Base-by-base conservation (phyloP, 2,329 filamentous ascomycete genomes). In the Fusarium nisikadoi region DNA sequence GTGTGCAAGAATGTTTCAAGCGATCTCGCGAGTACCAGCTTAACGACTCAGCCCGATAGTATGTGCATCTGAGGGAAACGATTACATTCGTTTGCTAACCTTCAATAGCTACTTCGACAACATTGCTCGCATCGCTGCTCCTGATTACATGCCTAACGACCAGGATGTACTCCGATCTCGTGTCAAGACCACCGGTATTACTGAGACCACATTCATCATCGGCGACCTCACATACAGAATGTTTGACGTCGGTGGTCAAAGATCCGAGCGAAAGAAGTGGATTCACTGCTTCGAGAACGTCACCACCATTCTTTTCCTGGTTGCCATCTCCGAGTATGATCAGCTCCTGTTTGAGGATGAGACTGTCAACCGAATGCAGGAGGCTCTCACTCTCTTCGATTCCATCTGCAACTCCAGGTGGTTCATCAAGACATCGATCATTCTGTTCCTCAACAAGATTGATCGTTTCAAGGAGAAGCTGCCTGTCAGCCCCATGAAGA, bases 201-300 rank as follows among this genome's bases (percentile, higher is more conserved):
- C 94, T 36, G 94, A 97, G 85, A 98, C 95, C 27, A 96, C 93
- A 36, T 97, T 98, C 85, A 96, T 96, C 81, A 97, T 97, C 75
- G 94, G 94, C 75, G 93, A 97, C 79, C 87, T 98, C 73, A 97
- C 94, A 64, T 98, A 97, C 86, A 91, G 94, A 75, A 97, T 98
- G 95, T 97, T 97, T 84, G 95, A 98, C 79, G 95, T 98, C 49
- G 95, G 95, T 88, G 95, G 95, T 74, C 95, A 97, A 84, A 90
- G 95, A 81, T 97, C 94, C 11, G 95, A 98, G 85, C 92, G 95
- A 81, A 98, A 98, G 92, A 98, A 98, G 90, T 98, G 95, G 95
- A 98, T 98, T 77, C 95, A 98, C 86, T 97, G 95, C 86, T 98
- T 98, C 84, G 95, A 98, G 86, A 97, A 98, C 78, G 95, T 98